These are phyloP conservation scores for Claviceps sp. DNA, from an alignment of 2,329 filamentous ascomycete genomes.

Conservation along the genomic window DNA sequence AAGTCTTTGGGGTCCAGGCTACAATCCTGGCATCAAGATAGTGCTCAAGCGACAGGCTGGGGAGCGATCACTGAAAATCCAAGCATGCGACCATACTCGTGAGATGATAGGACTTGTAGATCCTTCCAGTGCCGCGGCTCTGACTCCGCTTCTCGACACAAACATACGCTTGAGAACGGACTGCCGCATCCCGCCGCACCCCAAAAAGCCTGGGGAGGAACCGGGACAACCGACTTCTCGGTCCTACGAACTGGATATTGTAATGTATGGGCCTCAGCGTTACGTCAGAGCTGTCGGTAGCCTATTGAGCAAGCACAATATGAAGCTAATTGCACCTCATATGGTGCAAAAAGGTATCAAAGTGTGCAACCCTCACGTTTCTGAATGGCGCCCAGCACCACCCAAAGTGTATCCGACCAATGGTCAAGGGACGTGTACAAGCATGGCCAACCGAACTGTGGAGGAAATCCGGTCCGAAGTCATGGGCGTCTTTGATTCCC, in stretches of 20 bases:
- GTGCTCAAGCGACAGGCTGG: slow-evolving; percentile 47
- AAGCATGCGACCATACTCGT: slow-evolving; percentile 59
- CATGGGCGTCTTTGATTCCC: slow-evolving; percentile 73
- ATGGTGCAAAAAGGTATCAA: slow-evolving; percentile 54
- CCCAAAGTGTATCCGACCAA: slow-evolving; percentile 20
- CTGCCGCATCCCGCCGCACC: slow-evolving; percentile 55
- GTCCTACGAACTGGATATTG: slow-evolving; percentile 52
- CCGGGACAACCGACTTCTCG: slow-evolving; percentile 49
- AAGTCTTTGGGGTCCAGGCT: slow-evolving; percentile 40
- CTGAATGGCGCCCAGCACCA: slow-evolving; percentile 30
- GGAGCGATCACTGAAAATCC: slow-evolving; percentile 46
- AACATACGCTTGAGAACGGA: slow-evolving; percentile 53
- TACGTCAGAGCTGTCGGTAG: slow-evolving; percentile 52
- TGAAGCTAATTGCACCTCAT: slow-evolving; percentile 54
- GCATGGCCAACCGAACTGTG: slow-evolving; percentile 44
- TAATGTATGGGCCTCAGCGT: slow-evolving; percentile 65
- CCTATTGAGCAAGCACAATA: slow-evolving; percentile 46
- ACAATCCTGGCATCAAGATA: slow-evolving; percentile 66
- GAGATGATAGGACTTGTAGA: slow-evolving; percentile 69
- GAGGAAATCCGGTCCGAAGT: slow-evolving; percentile 83
- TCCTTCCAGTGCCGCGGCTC: slow-evolving; percentile 46
- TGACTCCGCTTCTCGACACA: slow-evolving; percentile 63
- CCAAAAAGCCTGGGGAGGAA: slow-evolving; percentile 48
- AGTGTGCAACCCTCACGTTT: slow-evolving; percentile 64
- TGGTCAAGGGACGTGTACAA: slow-evolving; percentile 14